Conservation (phyloP, 805 yeast species). For the Tetrapisispora phaffii region DNA sequence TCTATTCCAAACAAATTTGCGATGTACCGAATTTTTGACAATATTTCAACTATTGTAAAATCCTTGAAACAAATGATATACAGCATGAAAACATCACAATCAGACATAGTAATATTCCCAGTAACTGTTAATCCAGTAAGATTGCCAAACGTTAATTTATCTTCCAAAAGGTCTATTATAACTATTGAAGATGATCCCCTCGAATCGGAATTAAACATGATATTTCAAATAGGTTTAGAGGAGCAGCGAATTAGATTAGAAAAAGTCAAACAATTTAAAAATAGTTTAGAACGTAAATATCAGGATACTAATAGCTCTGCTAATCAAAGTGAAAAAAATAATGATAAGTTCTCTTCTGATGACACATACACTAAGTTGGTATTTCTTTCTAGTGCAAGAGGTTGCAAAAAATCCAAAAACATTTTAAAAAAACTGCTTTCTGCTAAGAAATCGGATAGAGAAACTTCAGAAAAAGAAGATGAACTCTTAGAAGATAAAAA, state of each 20-base stretch:
- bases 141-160: constrained; percentile 50
- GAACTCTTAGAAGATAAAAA: neutral
- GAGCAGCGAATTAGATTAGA: constrained; percentile 56
- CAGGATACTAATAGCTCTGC: neutral
- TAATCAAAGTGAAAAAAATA: neutral
- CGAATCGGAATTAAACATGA: constrained; percentile 59
- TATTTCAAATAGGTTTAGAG: constrained; percentile 53
- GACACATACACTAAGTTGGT: neutral
- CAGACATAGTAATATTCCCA: constrained; percentile 33
- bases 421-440: neutral
- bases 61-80: constrained; percentile 50
- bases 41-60: constrained; percentile 57
- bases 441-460: neutral
- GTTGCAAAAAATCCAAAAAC: neutral
- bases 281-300: neutral
- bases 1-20: constrained; percentile 65
- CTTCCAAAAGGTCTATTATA: constrained; percentile 47
- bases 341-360: neutral
- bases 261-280: constrained; percentile 37
- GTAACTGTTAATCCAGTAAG: constrained; percentile 31
- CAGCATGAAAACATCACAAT: constrained; percentile 37
- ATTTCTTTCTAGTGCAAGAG: neutral
- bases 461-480: neutral
- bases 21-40: constrained; percentile 72
- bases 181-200: constrained; percentile 84